Base-by-base conservation (phyloP, 305 asterid species). In the Plantago lanceolata region DNA sequence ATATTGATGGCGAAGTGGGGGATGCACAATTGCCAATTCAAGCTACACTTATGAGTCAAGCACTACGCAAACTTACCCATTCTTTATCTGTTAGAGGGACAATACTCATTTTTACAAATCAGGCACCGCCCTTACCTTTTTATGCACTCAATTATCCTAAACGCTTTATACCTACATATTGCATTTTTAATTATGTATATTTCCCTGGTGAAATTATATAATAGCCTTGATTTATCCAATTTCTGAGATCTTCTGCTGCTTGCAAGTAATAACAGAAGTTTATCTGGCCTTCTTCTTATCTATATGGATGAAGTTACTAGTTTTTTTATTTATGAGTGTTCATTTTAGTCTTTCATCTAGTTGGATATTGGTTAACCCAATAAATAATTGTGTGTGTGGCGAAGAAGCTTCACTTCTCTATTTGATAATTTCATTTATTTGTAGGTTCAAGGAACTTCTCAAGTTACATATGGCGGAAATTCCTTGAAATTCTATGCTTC, bases 1-100 rank as follows among this genome's bases (percentile, higher is more conserved):
- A 94, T 78, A 95, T 90, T 70, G 99, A 94, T 77, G 99, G 97
- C 73, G 95, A 94, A 79, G 90, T 93, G 99, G 99, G 96, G 37
- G 99, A 94, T 67, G 96, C 95, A 2, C 99, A 90, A 81, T 88
- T 94, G 95, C 96, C 99, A 45, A 90, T 94, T 96, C 99, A 90
- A 82, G 97, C 96, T 71, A 90, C 95, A 64, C 89, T 90, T 52
- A 90, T 90, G 99, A 90, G 99, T 76, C 99, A 94, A 71, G 99
- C 95, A 55, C 91, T 94, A 35, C 96, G 97, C 62, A 94, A 94
- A 79, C 66, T 94, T 84, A 80, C 95, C 81, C 99, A 94, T 79
- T 94, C 97, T 35, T 68, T 90, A 63, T 94, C 97, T 51, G 79
- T 86, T 70, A 88, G 97, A 26, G 95, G 90, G 79, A 83, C 97